Conservation (phyloP, 306 rosid genomes). For the Rosa multiflora region DNA sequence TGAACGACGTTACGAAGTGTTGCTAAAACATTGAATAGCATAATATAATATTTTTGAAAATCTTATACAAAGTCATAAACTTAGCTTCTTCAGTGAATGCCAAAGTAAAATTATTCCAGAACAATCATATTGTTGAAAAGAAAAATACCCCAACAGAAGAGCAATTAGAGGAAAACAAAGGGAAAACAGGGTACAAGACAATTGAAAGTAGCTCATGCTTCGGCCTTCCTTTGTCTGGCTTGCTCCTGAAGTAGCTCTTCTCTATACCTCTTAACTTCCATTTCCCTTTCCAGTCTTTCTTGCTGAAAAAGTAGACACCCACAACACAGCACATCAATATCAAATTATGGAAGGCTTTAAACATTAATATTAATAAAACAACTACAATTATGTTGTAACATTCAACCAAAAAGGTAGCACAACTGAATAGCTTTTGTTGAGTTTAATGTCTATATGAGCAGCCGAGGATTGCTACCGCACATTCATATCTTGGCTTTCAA, state of each 20-base stretch:
- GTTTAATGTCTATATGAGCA: not conserved
- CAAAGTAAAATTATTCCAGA: constrained; percentile 23
- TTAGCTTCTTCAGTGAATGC: not conserved
- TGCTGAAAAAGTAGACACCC: constrained; percentile 36
- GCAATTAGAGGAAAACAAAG: constrained; percentile 30
- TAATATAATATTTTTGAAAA: not conserved
- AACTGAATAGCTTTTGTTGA: not conserved
- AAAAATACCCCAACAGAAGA: constrained; percentile 8
- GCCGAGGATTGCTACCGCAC: not conserved
- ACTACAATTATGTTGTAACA: not conserved
- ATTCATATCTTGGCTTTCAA: not conserved
- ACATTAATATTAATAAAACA: not conserved
- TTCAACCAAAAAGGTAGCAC: not conserved
- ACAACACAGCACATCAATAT: not conserved
- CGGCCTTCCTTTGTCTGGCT: constrained; percentile 54
- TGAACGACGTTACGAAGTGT: not conserved
- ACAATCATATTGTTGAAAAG: not conserved
- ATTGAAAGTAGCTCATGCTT: constrained; percentile 41
- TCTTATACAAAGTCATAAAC: not conserved
- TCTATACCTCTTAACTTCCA: constrained; percentile 80
- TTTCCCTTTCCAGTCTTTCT: constrained; percentile 80
- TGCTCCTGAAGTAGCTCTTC: constrained; percentile 66
- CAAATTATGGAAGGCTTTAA: not conserved
- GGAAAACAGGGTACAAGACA: constrained; percentile 5
- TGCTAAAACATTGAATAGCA: not conserved